Evolutionary conservation across 805 yeast species (phyloP).

Genomic region (Yarrowia sp.): DNA sequence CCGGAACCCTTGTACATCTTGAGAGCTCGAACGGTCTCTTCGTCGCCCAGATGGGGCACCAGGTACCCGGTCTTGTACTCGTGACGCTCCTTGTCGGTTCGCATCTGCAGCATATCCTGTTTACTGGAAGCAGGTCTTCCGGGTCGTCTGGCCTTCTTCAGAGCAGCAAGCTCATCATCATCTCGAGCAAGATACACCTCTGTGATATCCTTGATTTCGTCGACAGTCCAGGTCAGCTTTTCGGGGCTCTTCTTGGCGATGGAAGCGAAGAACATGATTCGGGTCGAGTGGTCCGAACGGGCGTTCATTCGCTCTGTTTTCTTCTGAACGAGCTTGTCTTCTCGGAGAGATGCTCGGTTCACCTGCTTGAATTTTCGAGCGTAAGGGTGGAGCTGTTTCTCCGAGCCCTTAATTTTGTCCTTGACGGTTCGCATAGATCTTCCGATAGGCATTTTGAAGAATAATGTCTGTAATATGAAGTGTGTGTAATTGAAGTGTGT

Average conservation of each 20-base stretch:
- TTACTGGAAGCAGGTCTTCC: slow-evolving; percentile 82
- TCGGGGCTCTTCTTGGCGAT: slow-evolving; percentile 54
- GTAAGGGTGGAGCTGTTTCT: slow-evolving; percentile 75
- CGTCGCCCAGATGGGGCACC: slow-evolving; percentile 74
- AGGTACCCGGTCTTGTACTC: slow-evolving; percentile 72
- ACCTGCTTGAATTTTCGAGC: slow-evolving; percentile 88
- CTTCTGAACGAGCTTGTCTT: slow-evolving; percentile 67
- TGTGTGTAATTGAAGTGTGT: slow-evolving; percentile 1
- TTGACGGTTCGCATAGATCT: slow-evolving; percentile 71
- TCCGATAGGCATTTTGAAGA: slow-evolving; percentile 64
- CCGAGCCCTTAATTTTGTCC: slow-evolving; percentile 62
- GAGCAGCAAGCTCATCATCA: slow-evolving; percentile 73
- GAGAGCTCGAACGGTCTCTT: slow-evolving; percentile 63
- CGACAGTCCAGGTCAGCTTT: slow-evolving; percentile 56
- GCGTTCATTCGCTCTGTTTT: slow-evolving; percentile 64
- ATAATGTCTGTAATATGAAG: neutral
- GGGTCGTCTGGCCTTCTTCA: slow-evolving; percentile 72
- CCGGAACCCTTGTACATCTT: slow-evolving; percentile 86
- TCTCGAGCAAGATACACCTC: slow-evolving; percentile 67
- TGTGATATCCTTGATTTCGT: slow-evolving; percentile 67
- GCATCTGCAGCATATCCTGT: slow-evolving; percentile 70
- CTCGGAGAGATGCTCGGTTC: slow-evolving; percentile 86
- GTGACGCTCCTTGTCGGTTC: slow-evolving; percentile 64
- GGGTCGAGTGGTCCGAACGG: slow-evolving; percentile 52
- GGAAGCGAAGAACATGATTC: slow-evolving; percentile 67